Evolutionary conservation across 306 rosid genomes (phyloP).

Genomic region (Dryas drummondii): DNA sequence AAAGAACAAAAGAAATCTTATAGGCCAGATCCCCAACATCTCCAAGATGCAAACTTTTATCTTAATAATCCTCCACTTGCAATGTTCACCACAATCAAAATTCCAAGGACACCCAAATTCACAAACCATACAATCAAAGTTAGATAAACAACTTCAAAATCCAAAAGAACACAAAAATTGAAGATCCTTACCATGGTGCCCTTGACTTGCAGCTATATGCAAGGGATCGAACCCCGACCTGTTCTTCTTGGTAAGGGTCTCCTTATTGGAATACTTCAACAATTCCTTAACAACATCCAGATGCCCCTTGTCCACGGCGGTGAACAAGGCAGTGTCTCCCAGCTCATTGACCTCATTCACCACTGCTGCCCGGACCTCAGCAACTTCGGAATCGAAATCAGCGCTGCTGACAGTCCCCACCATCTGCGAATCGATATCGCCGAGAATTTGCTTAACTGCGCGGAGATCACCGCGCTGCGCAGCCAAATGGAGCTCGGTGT

Average conservation of each 20-base stretch:
- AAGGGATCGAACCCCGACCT: slow-evolving; percentile 69
- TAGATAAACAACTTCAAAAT: neutral
- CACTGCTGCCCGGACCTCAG: slow-evolving; percentile 80
- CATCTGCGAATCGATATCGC: slow-evolving; percentile 73
- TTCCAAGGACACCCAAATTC: neutral
- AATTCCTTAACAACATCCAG: slow-evolving; percentile 84
- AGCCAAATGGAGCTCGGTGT: slow-evolving; percentile 92
- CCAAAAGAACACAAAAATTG: neutral
- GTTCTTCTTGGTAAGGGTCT: slow-evolving; percentile 66
- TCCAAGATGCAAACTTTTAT: neutral
- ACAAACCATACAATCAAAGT: neutral
- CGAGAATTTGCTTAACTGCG: slow-evolving; percentile 82
- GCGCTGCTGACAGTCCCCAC: slow-evolving; percentile 59
- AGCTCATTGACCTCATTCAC: slow-evolving; percentile 89
- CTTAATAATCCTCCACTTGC: neutral
- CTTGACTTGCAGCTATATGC: slow-evolving; percentile 91
- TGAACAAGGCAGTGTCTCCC: slow-evolving; percentile 80
- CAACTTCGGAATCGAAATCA: slow-evolving; percentile 70
- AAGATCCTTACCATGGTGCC: slow-evolving; percentile 66
- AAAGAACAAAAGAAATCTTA: neutral
- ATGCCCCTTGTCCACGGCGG: slow-evolving; percentile 86
- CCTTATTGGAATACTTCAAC: slow-evolving; percentile 61
- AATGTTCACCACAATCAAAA: neutral
- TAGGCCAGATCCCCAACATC: neutral
- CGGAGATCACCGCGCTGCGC: slow-evolving; percentile 92